Evolutionary conservation across 2,329 filamentous ascomycete genomes (phyloP).

Genomic region (Fusarium sulawesiense): DNA sequence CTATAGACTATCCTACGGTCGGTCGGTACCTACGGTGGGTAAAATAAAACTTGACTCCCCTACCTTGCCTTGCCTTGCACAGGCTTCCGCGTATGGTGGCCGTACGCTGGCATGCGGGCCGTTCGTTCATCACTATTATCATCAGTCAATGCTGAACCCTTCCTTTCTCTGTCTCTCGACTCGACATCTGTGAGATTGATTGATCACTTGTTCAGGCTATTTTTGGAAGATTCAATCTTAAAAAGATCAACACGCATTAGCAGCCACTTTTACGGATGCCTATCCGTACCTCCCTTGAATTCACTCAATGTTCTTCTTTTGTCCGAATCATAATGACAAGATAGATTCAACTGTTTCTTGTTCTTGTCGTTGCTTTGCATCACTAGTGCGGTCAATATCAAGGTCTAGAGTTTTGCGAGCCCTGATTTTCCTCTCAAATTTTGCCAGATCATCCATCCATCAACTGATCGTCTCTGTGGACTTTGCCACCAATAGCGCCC

Average conservation of each 20-base stretch:
- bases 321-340: background rate
- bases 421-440: constrained; percentile 2
- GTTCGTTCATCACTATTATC: constrained; percentile 12
- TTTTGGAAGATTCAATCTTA: constrained; percentile 41
- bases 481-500: constrained; percentile 27
- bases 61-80: background rate
- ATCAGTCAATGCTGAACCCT: constrained; percentile 14
- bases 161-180: background rate
- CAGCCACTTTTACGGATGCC: background rate
- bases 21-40: background rate
- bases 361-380: constrained; percentile 10
- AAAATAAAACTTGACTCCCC: constrained; percentile 6
- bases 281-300: constrained; percentile 9
- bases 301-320: background rate
- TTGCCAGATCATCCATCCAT: constrained; percentile 11
- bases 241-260: constrained; percentile 29
- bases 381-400: constrained; percentile 14
- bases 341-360: constrained; percentile 1
- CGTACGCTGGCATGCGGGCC: constrained; percentile 32
- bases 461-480: constrained; percentile 17
- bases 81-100: constrained; percentile 18
- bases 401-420: constrained; percentile 4
- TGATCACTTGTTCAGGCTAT: constrained; percentile 29
- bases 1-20: background rate
- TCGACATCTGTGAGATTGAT: constrained; percentile 19